A percentile compares a stretch with the other conserved stretches of the same genome.
phyloP scores from a whole-genome alignment of 352 stramenopile genomes.

The Pythium rishiriense region DNA sequence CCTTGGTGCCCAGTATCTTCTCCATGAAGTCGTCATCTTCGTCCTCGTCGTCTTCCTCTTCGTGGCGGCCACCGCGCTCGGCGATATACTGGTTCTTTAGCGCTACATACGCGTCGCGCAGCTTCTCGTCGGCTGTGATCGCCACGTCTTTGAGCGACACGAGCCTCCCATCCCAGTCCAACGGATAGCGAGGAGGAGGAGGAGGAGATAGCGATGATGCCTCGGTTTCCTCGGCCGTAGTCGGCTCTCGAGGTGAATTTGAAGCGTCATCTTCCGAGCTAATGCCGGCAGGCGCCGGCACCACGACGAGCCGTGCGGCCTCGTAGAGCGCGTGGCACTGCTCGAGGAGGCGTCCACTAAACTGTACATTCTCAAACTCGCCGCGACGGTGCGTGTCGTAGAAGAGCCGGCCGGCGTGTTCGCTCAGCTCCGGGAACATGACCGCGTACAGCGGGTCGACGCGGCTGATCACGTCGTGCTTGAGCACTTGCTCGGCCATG shows the following conservation, averaged over 20 bases:
- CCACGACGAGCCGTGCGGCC: slow-evolving; percentile 4
- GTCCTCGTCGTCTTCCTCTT: slow-evolving; percentile 22
- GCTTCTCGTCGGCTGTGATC: slow-evolving; percentile 13
- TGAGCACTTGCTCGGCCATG: slow-evolving; percentile 56
- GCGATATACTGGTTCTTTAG: slow-evolving; percentile 11
- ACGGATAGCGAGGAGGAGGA: not conserved
- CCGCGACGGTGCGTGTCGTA: slow-evolving; percentile 31
- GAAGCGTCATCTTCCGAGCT: not conserved
- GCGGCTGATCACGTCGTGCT: slow-evolving; percentile 41
- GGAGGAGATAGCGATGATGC: not conserved
- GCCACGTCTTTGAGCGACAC: slow-evolving; percentile 15
- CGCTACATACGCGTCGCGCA: not conserved
- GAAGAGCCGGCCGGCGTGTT: slow-evolving; percentile 32
- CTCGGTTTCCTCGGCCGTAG: not conserved
- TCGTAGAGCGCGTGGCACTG: slow-evolving; percentile 14
- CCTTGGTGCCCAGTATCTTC: slow-evolving; percentile 22
- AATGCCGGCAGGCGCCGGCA: not conserved
- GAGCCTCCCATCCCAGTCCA: slow-evolving; percentile 18
- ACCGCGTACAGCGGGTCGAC: slow-evolving; percentile 35
- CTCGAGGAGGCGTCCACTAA: slow-evolving; percentile 10
- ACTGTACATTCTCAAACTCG: slow-evolving; percentile 25
- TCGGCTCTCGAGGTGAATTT: not conserved
- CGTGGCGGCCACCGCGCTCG: not conserved
- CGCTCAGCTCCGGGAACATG: slow-evolving; percentile 32
- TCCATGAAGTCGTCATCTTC: slow-evolving; percentile 31